A percentile compares a stretch with the other conserved stretches of the same genome.
Evolutionary conservation across 257 asterid species (phyloP).

Genomic region (Nicotiana undulata): DNA sequence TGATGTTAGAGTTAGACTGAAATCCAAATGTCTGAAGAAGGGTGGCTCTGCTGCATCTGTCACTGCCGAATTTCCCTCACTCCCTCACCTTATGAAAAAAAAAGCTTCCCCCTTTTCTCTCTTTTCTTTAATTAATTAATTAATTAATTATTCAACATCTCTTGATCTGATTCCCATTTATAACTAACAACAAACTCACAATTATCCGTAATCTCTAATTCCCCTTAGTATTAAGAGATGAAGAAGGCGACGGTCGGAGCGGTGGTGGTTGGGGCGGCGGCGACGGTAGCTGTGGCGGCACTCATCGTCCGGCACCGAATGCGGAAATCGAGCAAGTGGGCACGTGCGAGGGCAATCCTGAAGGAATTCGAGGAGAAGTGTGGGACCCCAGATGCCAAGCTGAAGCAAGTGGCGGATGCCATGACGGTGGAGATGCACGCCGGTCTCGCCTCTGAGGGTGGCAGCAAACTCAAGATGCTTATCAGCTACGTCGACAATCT

Average conservation of each 20-base stretch:
- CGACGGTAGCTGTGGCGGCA: slow-evolving; percentile 56
- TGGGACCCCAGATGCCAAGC: slow-evolving; percentile 55
- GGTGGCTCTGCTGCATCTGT: not conserved
- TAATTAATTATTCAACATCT: not conserved
- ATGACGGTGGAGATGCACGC: slow-evolving; percentile 91
- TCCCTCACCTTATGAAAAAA: not conserved
- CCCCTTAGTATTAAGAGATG: slow-evolving; percentile 16
- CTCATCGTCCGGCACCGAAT: slow-evolving; percentile 59
- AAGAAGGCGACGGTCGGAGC: slow-evolving; percentile 60
- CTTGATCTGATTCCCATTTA: not conserved
- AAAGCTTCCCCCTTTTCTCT: not conserved
- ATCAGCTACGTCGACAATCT: slow-evolving; percentile 70
- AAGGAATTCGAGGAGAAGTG: slow-evolving; percentile 74
- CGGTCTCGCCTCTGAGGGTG: slow-evolving; percentile 79
- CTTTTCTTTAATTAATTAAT: not conserved
- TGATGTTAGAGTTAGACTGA: not conserved
- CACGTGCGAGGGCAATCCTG: slow-evolving; percentile 40
- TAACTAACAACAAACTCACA: not conserved
- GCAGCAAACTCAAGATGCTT: slow-evolving; percentile 85
- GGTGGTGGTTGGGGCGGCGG: slow-evolving; percentile 72
- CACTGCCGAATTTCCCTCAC: slow-evolving; percentile 6
- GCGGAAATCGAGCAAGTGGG: slow-evolving; percentile 56
- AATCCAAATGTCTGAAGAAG: not conserved
- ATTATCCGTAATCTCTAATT: not conserved
- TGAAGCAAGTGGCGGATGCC: slow-evolving; percentile 68